Base-by-base conservation (phyloP, 805 yeast genomes). In the Metschnikowia similis region DNA sequence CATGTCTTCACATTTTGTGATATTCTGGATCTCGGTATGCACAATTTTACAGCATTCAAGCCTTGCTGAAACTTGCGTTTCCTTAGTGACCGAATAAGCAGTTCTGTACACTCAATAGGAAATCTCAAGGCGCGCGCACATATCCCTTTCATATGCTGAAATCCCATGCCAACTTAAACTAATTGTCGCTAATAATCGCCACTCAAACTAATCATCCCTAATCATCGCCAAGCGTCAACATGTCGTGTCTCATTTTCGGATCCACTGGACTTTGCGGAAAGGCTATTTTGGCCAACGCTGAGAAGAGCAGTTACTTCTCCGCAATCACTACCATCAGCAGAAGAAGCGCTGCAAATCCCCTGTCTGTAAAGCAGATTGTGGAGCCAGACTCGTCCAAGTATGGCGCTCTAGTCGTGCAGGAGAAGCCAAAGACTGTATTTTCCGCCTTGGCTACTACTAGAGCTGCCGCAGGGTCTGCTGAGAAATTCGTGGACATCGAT, bases 181-280 rank as follows among this genome's bases (percentile, higher is more conserved):
- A 21, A 21, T 2, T 5, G 4, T 17, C 4, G 21, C 21, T 17
- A 17, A 17, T 17, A 3, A 38, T 26, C 13, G 16, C 41, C 16
- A 21, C 37, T 10, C 8, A 9, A 11, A 28, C 21, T 21, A 2
- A 21, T 17, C 21, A 17, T 17, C 21, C 4, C 21, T 17, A 17
- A 5, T 4, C 8, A n/a, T 17, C 16, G n/a, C 41, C 17, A n/a
- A 38, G 31, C 8, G 14, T 28, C 42, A 28, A 27, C 32, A 53
- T 53, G 53, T 53, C 56, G 13, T 54, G 60, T 26, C 55, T 61
- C 45, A 46, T 63, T 8, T 54, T 87, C 40, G 96, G 96, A 2
- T 77, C 90, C 29, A 89, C 96, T 1, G 96, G 96, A 2, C 68
- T 88, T 17, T 84, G 85, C 49, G 97, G 96, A 8, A 57, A 72